These are phyloP conservation scores for Endotrypanum monterogeii DNA, from an alignment of 208 protist species.

Conservation along the genomic window DNA sequence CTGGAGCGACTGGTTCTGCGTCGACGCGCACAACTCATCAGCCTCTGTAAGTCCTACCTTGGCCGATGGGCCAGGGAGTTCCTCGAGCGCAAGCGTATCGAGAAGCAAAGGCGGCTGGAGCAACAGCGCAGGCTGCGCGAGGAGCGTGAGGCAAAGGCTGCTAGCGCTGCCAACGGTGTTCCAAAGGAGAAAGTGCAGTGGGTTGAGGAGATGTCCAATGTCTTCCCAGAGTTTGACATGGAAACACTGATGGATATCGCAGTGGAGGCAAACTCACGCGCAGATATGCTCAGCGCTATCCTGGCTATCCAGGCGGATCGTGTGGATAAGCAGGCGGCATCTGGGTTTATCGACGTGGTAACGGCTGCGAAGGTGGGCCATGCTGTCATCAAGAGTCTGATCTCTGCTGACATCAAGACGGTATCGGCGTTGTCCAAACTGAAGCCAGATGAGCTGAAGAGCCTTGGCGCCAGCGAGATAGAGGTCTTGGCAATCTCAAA, in stretches of 20 bases:
- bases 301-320: slow-evolving; percentile 68
- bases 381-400: slow-evolving; percentile 46
- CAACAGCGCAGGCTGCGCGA: slow-evolving; percentile 53
- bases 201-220: slow-evolving; percentile 60
- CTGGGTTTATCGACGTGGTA: slow-evolving; percentile 70
- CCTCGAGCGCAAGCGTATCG: slow-evolving; percentile 70
- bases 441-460: slow-evolving; percentile 53
- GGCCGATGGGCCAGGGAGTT: slow-evolving; percentile 62
- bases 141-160: slow-evolving; percentile 54
- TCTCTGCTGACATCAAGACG: slow-evolving; percentile 62
- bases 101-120: slow-evolving; percentile 56
- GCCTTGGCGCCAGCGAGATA: slow-evolving; percentile 58
- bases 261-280: slow-evolving; percentile 47
- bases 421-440: slow-evolving; percentile 55
- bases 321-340: slow-evolving; percentile 48
- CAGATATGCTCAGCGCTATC: slow-evolving; percentile 51
- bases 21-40: slow-evolving; percentile 62
- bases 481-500: slow-evolving; percentile 68
- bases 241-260: slow-evolving; percentile 63
- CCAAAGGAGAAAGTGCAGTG: slow-evolving; percentile 45
- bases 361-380: slow-evolving; percentile 47
- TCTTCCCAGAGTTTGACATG: slow-evolving; percentile 71
- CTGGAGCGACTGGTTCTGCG: slow-evolving; percentile 81
- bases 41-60: slow-evolving; percentile 71
- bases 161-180: slow-evolving; percentile 41